phyloP scores from a whole-genome alignment of 148 eudicot species.

The Linanthus parryae region DNA sequence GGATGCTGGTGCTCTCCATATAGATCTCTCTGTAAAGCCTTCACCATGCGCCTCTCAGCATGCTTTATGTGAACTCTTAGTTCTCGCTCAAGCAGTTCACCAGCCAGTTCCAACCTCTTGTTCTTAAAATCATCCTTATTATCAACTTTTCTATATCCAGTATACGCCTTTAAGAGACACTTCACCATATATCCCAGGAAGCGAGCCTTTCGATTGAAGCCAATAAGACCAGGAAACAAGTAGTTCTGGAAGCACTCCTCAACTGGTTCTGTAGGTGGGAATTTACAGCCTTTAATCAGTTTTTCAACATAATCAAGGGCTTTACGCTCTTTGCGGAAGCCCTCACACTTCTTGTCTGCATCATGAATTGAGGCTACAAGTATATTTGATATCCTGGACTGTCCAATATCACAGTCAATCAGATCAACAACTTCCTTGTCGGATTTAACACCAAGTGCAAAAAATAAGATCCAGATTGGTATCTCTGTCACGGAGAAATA shows the following conservation, averaged over 20 bases:
- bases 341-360: constrained; percentile 65
- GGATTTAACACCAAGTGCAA: constrained; percentile 71
- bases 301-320: constrained; percentile 42
- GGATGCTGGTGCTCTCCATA: constrained; percentile 56
- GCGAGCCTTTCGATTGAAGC: constrained; percentile 62
- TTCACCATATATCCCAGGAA: constrained; percentile 89
- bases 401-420: constrained; percentile 49
- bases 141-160: constrained; percentile 74
- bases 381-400: constrained; percentile 55
- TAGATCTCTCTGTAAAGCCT: constrained; percentile 83
- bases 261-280: constrained; percentile 64
- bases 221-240: constrained; percentile 60
- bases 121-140: constrained; percentile 88
- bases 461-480: constrained; percentile 85
- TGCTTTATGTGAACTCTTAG: constrained; percentile 72
- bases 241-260: constrained; percentile 35
- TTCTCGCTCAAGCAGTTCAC: constrained; percentile 81
- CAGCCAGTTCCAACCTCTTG: constrained; percentile 79
- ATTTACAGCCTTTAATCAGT: constrained; percentile 38
- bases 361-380: constrained; percentile 77
- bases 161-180: constrained; percentile 58
- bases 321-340: constrained; percentile 37
- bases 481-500: constrained; percentile 53
- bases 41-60: constrained; percentile 90
- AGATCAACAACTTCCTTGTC: constrained; percentile 72